Evolutionary conservation across 768 basidiomycete species (phyloP), one percentile per base, ranked within the genome.

Genomic region (Mrakia blollopis): DNA sequence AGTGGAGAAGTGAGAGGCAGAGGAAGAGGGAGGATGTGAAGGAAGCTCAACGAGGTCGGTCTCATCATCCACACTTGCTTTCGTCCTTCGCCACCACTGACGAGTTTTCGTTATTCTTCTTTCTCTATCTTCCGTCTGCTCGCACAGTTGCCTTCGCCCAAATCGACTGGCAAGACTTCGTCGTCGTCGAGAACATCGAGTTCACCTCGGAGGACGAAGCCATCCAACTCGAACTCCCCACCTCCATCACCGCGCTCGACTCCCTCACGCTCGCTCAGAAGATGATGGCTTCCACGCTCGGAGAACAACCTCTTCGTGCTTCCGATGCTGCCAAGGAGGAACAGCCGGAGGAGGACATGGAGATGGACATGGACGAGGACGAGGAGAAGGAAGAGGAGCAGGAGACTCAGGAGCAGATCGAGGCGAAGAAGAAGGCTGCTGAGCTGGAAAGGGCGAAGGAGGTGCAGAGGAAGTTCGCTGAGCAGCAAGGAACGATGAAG

Each of bases 161-260:
- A 82, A 98, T 99, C 80, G 97, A 99, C 82, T 99, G 97, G 97
- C 94, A 99, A 81, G 97, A 98, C 82, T 98, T 97, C 85, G 93
- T 94, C 57, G 93, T 97, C 75, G 97, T 98, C 9, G 94, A 98
- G 82, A 97, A 94, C 28, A 94, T 97, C 80, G 97, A 99, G 82
- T 99, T 98, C 82, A 98, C 97, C 23, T 88, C 89, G 47, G 92
- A 91, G 11, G 97, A 99, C 82, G 73, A 75, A 32, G 90, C 92
- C 74, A 80, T 85, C 16, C 95, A 98, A 81, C 87, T 99, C 35
- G 97, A 96, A 16, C 90, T 92, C n/a, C 97, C 97, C 0, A 98
- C 97, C 91, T 94, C 89, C 80, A 89, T 97, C 25, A 90, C 93
- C 80, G 93, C 97, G 82, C 90, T 99, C 16, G 92, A 96, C 85